These are phyloP conservation scores for Arthrinium phaeospermum DNA, from an alignment of 2,329 filamentous ascomycete species.

Conservation along the genomic window DNA sequence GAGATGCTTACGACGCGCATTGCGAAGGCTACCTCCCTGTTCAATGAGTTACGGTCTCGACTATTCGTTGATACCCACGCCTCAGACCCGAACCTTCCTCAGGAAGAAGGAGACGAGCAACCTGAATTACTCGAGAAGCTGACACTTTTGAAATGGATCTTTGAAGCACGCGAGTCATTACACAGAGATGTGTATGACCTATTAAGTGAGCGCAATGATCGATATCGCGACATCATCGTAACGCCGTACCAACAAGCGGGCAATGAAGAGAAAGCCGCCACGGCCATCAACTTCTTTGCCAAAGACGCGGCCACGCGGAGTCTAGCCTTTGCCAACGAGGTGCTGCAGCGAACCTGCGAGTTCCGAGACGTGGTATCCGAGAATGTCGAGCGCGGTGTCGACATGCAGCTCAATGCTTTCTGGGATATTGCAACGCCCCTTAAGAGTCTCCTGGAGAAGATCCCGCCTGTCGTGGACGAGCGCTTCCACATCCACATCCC, in stretches of 20 bases:
- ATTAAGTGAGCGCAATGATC: conserved; percentile 81
- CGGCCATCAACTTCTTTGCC: conserved; percentile 81
- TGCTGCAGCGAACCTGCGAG: conserved; percentile 73
- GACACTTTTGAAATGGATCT: conserved; percentile 95
- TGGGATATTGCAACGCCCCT: conserved; percentile 96
- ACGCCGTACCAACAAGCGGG: conserved; percentile 78
- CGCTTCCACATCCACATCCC: conserved; percentile 80
- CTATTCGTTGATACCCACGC: conserved; percentile 75
- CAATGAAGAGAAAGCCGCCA: conserved; percentile 78
- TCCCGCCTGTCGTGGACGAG: conserved; percentile 62
- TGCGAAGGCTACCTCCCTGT: conserved; percentile 73
- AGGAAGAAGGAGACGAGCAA: conserved; percentile 94
- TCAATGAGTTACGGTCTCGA: conserved; percentile 74
- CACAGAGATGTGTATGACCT: conserved; percentile 87
- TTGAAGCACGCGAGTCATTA: conserved; percentile 87
- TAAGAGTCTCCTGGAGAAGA: conserved; percentile 76
- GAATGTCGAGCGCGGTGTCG: conserved; percentile 86
- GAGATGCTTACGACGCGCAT: conserved; percentile 80
- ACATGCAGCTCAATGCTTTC: conserved; percentile 90
- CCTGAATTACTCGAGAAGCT: conserved; percentile 94
- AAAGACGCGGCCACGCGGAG: conserved; percentile 78
- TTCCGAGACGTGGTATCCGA: conserved; percentile 82
- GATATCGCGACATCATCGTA: conserved; percentile 84
- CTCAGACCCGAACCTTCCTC: conserved; percentile 78
- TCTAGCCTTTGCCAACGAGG: conserved; percentile 72